Evolutionary conservation across 116 monocot genomes (phyloP), one percentile per base, ranked within the genome.

Genomic region (Posidonia oceanica): DNA sequence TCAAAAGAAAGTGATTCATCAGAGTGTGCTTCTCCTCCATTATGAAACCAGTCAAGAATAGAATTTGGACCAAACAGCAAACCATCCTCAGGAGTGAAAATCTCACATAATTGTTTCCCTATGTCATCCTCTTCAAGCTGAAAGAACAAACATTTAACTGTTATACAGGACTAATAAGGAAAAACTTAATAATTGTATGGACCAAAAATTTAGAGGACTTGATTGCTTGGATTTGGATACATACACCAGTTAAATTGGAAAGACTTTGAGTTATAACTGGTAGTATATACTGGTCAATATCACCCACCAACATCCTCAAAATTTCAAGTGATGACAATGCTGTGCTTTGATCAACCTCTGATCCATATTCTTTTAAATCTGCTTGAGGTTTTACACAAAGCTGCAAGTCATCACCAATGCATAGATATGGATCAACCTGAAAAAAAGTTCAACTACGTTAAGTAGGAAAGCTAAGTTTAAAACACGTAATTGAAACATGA

Each of bases 1-100:
- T 92, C 97, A 60, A 87, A 87, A 75, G 87, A 84, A 70, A 87
- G 73, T 39, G 87, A 78, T 68, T 86, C 97, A 65, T 90, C 93
- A 71, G 85, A 85, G 61, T 72, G 67, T 69, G 76, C 84, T 52
- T 77, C 76, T 66, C 72, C 68, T 52, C 67, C 75, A 66, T 60
- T 57, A 61, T 56, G 80, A 52, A 80, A 80, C 98, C 89, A 93
- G 60, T 81, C 83, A 78, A 83, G 55, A 13, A 72, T 74, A 37
- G 81, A 75, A 63, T 80, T 73, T 21, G 89, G 78, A 39, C 82
- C 80, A 69, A 86, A 85, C 37, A 89, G 77, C 20, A 83, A 75
- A 23, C 79, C 82, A 62, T 92, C 93, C 52, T 98, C 92, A 39
- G 86, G 85, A 11, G 70, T 78, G 62, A 98, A 93, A 55, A 68